Evolutionary conservation across 2,329 filamentous ascomycete genomes (phyloP).

Genomic region (Geosmithia morbida): DNA sequence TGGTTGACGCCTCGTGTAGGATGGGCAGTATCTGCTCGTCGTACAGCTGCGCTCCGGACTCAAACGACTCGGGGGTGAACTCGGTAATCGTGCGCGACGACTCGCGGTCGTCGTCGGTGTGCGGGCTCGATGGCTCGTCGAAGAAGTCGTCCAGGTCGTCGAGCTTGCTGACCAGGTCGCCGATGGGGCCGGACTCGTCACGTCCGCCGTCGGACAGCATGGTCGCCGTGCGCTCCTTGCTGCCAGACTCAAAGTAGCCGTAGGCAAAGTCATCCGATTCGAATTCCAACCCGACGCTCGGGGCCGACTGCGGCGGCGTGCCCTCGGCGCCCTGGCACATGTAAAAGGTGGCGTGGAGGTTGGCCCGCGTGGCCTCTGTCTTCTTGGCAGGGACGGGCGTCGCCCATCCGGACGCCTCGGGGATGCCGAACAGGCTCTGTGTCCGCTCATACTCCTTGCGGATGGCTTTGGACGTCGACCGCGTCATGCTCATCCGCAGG

Average conservation of each 20-base stretch:
- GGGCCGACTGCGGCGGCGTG: slow-evolving; percentile 40
- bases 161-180: slow-evolving; percentile 68
- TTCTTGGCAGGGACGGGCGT: slow-evolving; percentile 86
- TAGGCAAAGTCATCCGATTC: slow-evolving; percentile 78
- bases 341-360: slow-evolving; percentile 93
- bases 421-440: slow-evolving; percentile 90
- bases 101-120: slow-evolving; percentile 40
- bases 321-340: slow-evolving; percentile 64
- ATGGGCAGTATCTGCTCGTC: slow-evolving; percentile 89
- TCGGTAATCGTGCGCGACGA: slow-evolving; percentile 51
- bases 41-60: slow-evolving; percentile 71
- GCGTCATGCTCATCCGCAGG: slow-evolving; percentile 95
- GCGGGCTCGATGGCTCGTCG: slow-evolving; percentile 50
- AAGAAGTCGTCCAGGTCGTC: slow-evolving; percentile 76
- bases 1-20: slow-evolving; percentile 63
- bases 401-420: slow-evolving; percentile 90
- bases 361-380: slow-evolving; percentile 71
- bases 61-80: slow-evolving; percentile 50
- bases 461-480: slow-evolving; percentile 68
- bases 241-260: slow-evolving; percentile 53
- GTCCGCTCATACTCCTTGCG: slow-evolving; percentile 92
- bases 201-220: slow-evolving; percentile 80
- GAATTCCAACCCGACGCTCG: slow-evolving; percentile 83
- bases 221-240: slow-evolving; percentile 61
- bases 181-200: slow-evolving; percentile 49